Evolutionary conservation across 2,329 filamentous ascomycete genomes (phyloP).

Genomic region (Lachnellula subtilissima): DNA sequence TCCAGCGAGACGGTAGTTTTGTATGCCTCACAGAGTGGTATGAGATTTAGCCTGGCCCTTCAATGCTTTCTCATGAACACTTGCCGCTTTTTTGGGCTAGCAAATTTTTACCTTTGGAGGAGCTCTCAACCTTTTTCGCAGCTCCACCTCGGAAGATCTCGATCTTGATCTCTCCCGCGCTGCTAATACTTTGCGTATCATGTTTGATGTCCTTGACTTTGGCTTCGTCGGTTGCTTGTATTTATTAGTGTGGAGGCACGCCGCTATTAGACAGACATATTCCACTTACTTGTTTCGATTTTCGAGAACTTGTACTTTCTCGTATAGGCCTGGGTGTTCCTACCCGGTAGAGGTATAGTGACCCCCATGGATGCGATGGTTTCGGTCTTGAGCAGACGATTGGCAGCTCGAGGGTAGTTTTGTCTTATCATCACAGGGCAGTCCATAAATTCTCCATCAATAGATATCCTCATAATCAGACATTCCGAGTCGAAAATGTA

Average conservation of each 20-base stretch:
- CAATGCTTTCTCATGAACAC: constrained; percentile 15
- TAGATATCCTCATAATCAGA: background rate
- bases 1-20: background rate
- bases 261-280: background rate
- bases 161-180: constrained; percentile 10
- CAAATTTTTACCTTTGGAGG: background rate
- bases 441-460: background rate
- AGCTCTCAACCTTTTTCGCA: background rate
- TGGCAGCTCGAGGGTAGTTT: no score
- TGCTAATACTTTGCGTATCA: constrained; percentile 2
- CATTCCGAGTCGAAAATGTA: background rate
- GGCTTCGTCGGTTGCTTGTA: constrained; percentile 1
- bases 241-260: background rate
- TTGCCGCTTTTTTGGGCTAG: background rate
- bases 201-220: constrained; percentile 2
- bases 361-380: background rate
- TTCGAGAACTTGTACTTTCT: constrained; percentile 7
- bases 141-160: background rate
- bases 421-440: no score
- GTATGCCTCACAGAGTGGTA: constrained; percentile 2
- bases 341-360: background rate
- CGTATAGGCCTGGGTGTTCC: background rate
- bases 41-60: constrained; percentile 17
- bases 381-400: background rate
- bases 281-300: constrained; percentile 5